phyloP scores from a whole-genome alignment of 441 rosid species.

The Adansonia gregorii region DNA sequence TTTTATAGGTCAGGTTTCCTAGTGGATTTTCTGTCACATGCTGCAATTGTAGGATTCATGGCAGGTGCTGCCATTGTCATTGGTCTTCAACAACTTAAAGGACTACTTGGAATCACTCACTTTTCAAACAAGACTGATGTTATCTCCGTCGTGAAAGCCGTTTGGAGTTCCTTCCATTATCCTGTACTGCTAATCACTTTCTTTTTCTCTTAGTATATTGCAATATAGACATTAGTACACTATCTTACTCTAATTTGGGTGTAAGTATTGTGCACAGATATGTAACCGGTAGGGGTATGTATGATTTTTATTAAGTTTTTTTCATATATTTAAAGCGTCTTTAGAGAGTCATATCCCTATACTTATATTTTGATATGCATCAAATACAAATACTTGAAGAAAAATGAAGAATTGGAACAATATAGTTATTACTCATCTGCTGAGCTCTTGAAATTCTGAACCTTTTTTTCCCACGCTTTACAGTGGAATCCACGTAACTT shows the following conservation, averaged over 20 bases:
- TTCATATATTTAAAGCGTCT: too few relatives aligned
- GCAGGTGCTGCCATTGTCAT: constrained; percentile 90
- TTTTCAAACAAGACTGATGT: constrained; percentile 81
- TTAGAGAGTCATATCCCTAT: too few relatives aligned
- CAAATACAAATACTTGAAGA: too few relatives aligned
- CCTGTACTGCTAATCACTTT: constrained; percentile 49
- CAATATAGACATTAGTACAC: not conserved
- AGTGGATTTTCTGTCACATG: constrained; percentile 84
- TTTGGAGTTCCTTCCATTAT: constrained; percentile 65
- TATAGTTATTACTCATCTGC: not conserved
- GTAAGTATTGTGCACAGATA: too few relatives aligned
- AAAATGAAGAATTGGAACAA: too few relatives aligned
- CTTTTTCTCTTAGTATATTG: not conserved
- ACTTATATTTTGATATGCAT: too few relatives aligned
- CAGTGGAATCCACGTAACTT: constrained; percentile 74
- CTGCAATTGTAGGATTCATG: constrained; percentile 91
- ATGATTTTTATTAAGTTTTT: too few relatives aligned
- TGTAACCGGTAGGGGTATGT: too few relatives aligned
- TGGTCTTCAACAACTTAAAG: constrained; percentile 90
- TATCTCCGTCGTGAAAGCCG: constrained; percentile 69
- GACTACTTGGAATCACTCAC: constrained; percentile 72
- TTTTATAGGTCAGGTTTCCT: constrained; percentile 73
- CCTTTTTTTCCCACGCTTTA: not conserved
- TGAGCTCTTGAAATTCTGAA: not conserved
- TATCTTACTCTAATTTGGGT: too few relatives aligned